phyloP scores from a whole-genome alignment of 1,139 yeast species.

The Yamadazyma aaseri region DNA sequence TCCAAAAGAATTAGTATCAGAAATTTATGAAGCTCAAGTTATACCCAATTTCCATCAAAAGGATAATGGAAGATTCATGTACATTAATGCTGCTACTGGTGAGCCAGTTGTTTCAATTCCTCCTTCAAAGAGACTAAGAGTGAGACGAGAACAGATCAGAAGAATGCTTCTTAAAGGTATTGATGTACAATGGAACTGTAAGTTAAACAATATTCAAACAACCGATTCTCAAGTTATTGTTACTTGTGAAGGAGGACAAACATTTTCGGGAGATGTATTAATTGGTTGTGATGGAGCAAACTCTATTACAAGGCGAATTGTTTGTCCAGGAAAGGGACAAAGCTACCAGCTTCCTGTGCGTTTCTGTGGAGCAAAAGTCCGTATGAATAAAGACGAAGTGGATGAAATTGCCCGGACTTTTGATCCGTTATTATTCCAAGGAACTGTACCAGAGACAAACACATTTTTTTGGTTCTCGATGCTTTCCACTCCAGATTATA shows the following conservation, averaged over 20 bases:
- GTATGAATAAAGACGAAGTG: conserved; percentile 19
- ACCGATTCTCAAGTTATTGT: conserved; percentile 15
- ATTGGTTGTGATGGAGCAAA: conserved; percentile 26
- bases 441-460: conserved; percentile 23
- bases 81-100: conserved; percentile 25
- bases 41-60: conserved; percentile 21
- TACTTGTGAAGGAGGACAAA: conserved; percentile 18
- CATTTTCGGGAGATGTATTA: conserved; percentile 20
- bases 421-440: conserved; percentile 28
- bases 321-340: conserved; percentile 18
- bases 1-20: conserved; percentile 17
- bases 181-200: conserved; percentile 25
- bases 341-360: conserved; percentile 23
- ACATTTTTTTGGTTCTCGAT: conserved; percentile 29
- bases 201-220: conserved; percentile 12
- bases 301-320: conserved; percentile 19
- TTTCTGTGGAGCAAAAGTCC: conserved; percentile 25
- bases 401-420: conserved; percentile 16
- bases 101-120: conserved; percentile 24
- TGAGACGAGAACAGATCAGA: conserved; percentile 26
- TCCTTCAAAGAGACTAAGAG: conserved; percentile 24
- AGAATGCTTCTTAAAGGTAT: conserved; percentile 19
- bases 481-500: conserved; percentile 23
- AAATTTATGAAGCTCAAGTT: conserved; percentile 23
- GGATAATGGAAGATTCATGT: conserved; percentile 26